Conservation (phyloP, 2,329 filamentous ascomycete genomes). For the Trichoderma sp. region DNA sequence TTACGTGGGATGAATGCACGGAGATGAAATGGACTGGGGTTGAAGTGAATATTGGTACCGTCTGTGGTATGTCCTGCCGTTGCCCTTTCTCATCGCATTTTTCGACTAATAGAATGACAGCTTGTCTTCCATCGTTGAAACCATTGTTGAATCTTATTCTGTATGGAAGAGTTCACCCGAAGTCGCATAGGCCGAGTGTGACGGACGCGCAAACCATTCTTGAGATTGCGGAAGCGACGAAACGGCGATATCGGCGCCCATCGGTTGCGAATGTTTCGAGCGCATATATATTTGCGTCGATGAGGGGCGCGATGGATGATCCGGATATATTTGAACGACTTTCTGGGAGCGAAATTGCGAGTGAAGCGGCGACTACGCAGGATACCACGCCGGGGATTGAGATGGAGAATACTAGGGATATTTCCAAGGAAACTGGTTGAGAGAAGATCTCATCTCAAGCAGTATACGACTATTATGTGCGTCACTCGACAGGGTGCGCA, state of each 20-base stretch:
- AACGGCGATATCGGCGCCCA: neutral
- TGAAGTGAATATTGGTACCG: constrained; percentile 29
- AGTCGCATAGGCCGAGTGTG: neutral
- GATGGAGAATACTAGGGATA: neutral
- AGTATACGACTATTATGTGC: neutral
- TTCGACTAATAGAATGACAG: neutral
- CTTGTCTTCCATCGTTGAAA: constrained; percentile 18
- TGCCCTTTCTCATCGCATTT: neutral
- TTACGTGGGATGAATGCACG: constrained; percentile 29
- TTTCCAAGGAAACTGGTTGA: neutral
- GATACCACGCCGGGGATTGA: neutral
- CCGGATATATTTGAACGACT: neutral
- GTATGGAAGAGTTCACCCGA: neutral
- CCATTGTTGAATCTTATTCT: constrained; percentile 10
- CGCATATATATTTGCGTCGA: constrained; percentile 1
- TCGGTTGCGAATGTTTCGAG: neutral
- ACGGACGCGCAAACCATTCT: neutral
- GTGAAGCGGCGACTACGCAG: neutral
- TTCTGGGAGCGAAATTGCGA: neutral
- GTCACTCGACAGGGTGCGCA: neutral
- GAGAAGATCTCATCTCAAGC: neutral
- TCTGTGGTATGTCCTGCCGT: constrained; percentile 26
- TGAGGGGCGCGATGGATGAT: neutral
- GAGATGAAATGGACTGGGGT: constrained; percentile 27
- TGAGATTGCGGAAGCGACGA: neutral